Evolutionary conservation across 2,329 filamentous ascomycete species (phyloP), one percentile per base, ranked within the genome.

Genomic region (Parascedosporium putredinis): DNA sequence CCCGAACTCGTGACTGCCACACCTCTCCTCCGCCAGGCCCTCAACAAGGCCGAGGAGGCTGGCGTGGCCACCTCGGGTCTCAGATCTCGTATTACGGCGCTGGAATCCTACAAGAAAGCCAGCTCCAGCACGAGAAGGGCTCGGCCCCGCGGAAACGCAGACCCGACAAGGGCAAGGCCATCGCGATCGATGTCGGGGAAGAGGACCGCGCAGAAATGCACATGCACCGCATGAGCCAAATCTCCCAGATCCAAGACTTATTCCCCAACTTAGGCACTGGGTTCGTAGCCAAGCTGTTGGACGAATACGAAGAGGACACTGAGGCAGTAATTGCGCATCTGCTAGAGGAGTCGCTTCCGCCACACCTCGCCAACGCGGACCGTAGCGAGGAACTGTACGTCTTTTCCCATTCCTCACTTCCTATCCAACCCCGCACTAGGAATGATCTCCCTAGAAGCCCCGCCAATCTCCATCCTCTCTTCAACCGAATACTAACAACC

Each of bases 221-320:
- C 59, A 69, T 91, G 20, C 88, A 95, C 64, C 82, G 75, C 38
- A 84, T 94, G 79, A 90, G 85, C 57, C 79, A 91, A 45, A 81
- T 97, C 47, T 85, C 85, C 0, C 88, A 94, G 62, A 76, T 98
- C n/a, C 89, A 95, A 61, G 91, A 98, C 60, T 72, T 97, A 0
- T 96, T 97, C 60, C 88, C 91, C 0, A 81, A 95, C 54, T 71
- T 97, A 8, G 89, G 90, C 4, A 83, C 86, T 3, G 86, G 77
- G 0, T 97, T 95, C 60, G 72, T 97, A 14, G 75, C 86, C 16
- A 84, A 78, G 57, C 74, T 95, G 8, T 73, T 96, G 22, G 85
- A 91, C 58, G 81, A 87, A 60, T 96, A 93, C 62, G 67, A 71
- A 42, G 82, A 93, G 56, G 74, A 90, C 58, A 76, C 84, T 0